Evolutionary conservation across 176 grass and related monocot species (phyloP).

Genomic region (Cenchrus americanus): DNA sequence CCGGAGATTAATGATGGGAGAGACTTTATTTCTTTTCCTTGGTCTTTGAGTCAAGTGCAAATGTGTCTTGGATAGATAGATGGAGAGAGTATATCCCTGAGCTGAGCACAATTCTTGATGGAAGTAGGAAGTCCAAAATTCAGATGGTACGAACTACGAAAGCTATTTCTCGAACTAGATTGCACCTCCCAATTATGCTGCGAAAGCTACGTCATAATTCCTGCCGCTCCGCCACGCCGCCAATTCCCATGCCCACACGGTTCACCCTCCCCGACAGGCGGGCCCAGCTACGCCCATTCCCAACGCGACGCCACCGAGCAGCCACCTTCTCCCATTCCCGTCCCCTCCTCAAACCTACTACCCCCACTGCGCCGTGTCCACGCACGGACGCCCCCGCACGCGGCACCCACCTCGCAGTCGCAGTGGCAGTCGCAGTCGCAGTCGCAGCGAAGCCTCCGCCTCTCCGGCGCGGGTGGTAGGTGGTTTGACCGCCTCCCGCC

Average conservation of each 20-base stretch:
- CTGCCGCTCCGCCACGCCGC: not conserved
- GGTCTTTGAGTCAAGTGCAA: no score
- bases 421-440: not conserved
- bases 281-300: not conserved
- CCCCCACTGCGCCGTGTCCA: not conserved
- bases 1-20: no score
- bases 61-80: no score
- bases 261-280: not conserved
- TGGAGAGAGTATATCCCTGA: no score
- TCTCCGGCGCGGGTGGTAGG: conserved; percentile 12
- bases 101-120: no score
- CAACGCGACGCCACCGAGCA: not conserved
- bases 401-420: no score
- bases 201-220: not conserved
- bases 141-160: no score
- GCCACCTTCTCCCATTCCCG: not conserved
- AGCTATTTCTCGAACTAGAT: no score
- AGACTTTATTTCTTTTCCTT: no score
- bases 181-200: not conserved
- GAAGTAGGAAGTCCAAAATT: no score
- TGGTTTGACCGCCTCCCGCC: conserved; percentile 57
- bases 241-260: not conserved
- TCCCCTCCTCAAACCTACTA: not conserved
- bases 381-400: not conserved
- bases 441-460: not conserved